Percentiles rank a stretch among this genome's conserved stretches.
Conservation (phyloP, 495 filamentous ascomycete species). For the Penicillium samsonianum region DNA sequence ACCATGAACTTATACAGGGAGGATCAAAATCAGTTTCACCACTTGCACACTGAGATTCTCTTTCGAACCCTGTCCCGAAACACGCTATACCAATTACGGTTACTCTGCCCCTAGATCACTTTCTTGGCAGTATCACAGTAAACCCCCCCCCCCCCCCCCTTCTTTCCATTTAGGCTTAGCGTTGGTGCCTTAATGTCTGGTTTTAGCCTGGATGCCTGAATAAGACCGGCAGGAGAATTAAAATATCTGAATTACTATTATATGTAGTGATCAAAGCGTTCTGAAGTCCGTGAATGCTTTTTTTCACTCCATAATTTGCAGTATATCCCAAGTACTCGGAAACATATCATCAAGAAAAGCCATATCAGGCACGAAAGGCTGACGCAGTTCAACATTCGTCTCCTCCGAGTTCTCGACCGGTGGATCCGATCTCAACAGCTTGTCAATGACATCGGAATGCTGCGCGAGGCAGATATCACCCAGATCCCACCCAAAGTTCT, state of each 20-base stretch:
- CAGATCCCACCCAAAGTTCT: slow-evolving; percentile 22
- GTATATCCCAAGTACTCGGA: slow-evolving; percentile 19
- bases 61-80: slow-evolving; percentile 22
- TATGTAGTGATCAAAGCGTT: too few species aligned
- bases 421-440: slow-evolving; percentile 12
- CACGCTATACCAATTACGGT: slow-evolving; percentile 20
- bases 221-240: too few species aligned
- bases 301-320: slow-evolving; percentile 16
- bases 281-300: too few species aligned
- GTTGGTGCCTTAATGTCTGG: too few species aligned
- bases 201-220: too few species aligned
- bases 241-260: too few species aligned
- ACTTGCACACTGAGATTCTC: slow-evolving; percentile 23
- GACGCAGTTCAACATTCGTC: not conserved
- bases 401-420: not conserved
- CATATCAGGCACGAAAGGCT: slow-evolving; percentile 16
- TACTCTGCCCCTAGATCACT: slow-evolving; percentile 13
- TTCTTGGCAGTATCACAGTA: slow-evolving; percentile 19
- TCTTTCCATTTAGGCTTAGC: too few species aligned
- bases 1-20: too few species aligned
- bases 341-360: slow-evolving; percentile 17
- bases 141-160: too few species aligned
- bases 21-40: slow-evolving; percentile 1
- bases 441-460: slow-evolving; percentile 18
- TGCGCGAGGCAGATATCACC: slow-evolving; percentile 22